Percentiles rank a stretch among this genome's conserved stretches.
Conservation (phyloP, 257 asterid species). For the Penstemon barbatus region DNA sequence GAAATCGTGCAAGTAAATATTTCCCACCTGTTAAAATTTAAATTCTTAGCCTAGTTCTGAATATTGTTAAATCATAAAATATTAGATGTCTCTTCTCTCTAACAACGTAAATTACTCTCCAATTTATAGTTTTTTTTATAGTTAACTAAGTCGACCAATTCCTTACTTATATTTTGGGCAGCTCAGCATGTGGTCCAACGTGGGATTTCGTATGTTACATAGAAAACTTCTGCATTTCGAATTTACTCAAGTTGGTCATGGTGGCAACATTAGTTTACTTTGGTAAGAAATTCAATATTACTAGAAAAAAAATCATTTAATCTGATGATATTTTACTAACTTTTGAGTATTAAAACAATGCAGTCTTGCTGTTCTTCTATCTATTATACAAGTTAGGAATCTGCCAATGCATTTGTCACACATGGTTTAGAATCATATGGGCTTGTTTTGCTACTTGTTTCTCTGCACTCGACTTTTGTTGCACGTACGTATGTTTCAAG, state of each 20-base stretch:
- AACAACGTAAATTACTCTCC: too few species aligned
- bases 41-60: background rate
- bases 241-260: constrained; percentile 58
- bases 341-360: constrained; percentile 20
- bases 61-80: too few species aligned
- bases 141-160: too few species aligned
- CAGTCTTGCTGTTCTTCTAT: constrained; percentile 74
- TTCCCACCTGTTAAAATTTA: background rate
- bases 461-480: constrained; percentile 51
- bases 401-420: constrained; percentile 63
- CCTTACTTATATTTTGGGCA: constrained; percentile 26
- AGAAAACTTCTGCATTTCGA: constrained; percentile 64
- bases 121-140: too few species aligned
- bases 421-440: constrained; percentile 45
- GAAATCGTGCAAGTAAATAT: constrained; percentile 57
- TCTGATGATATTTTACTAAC: background rate
- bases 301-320: background rate
- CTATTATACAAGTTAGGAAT: constrained; percentile 76
- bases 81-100: too few species aligned
- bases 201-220: constrained; percentile 76
- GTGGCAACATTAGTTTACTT: constrained; percentile 52
- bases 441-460: constrained; percentile 54
- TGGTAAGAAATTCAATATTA: constrained; percentile 37
- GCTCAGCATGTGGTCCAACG: constrained; percentile 55
- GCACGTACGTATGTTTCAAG: constrained; percentile 55